phyloP scores from a whole-genome alignment of 164 flowering plant species.

The Cinnamomum chago region DNA sequence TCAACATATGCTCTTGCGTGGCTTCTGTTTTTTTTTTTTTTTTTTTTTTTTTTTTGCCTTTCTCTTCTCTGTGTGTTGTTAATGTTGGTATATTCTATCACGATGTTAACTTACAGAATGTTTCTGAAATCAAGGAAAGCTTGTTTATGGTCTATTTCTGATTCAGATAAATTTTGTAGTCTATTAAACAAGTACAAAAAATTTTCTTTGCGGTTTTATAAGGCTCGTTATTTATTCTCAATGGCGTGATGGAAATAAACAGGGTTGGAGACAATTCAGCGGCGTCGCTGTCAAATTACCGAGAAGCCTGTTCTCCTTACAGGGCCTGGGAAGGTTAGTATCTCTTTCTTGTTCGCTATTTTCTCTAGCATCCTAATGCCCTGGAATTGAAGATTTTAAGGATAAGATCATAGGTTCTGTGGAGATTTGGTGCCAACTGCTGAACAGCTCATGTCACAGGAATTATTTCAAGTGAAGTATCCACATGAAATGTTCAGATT shows the following conservation, averaged over 20 bases:
- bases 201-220: background rate
- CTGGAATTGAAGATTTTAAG: background rate
- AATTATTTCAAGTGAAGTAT: background rate
- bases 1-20: background rate
- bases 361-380: background rate
- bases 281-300: conserved; percentile 72
- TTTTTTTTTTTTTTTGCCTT: background rate
- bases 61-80: background rate
- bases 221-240: background rate
- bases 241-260: conserved; percentile 1
- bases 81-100: background rate
- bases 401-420: background rate
- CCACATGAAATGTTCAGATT: background rate
- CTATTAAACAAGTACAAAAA: background rate
- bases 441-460: background rate
- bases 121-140: background rate
- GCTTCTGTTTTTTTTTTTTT: background rate
- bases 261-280: conserved; percentile 88
- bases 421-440: background rate
- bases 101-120: background rate
- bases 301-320: conserved; percentile 86
- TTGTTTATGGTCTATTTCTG: background rate
- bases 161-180: background rate
- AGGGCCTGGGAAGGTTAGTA: conserved; percentile 93
- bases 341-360: background rate